Base-by-base conservation (phyloP, 305 asterid species). In the Fraxinus greggii region DNA sequence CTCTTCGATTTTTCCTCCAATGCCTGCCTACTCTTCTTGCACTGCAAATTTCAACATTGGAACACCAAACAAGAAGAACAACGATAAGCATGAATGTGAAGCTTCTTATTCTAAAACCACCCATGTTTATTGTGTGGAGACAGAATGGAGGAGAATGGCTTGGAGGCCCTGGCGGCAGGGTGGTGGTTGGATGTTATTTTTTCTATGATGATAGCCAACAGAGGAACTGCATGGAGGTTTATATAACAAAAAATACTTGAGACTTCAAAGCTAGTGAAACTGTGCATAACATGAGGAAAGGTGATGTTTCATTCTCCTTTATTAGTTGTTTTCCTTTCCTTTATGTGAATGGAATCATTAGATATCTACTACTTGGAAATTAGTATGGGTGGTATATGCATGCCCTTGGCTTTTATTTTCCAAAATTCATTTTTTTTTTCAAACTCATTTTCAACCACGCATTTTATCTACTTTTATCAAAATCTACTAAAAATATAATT, bases 1-100 rank as follows among this genome's bases (percentile, higher is more conserved):
- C 42, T 5, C 84, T 80, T 65, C 82, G 80, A 15, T 76, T 81
- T n/a, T 59, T 90, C 81, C 93, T 89, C 95, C 92, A 89, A 78
- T 88, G 95, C 76, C 72, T 83, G 3, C 92, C 90, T 7, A 79
- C 90, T 88, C 92, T 88, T 85, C 95, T 92, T 80, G 97, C 98
- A 85, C 85, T 84, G 90, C 97, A 90, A 72, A 83, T 85, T 77
- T 90, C 97, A 76, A 88, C 83, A 86, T 78, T 76, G 3, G 86
- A 88, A 29, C 86, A 86, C 92, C 94, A 94, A 12, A 94, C 59
- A 4, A 93, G 83, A 33, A 93, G 82, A 24, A 86, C 84, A 31
- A 90, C 42, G 70, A 89, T 54, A 9, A 93, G 26, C 76, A 83
- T 69, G 84, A 91, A 88, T 87, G 95, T 87, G 75, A 90, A 35